Conservation (phyloP, 164 flowering plant genomes). For the Piper betle region DNA sequence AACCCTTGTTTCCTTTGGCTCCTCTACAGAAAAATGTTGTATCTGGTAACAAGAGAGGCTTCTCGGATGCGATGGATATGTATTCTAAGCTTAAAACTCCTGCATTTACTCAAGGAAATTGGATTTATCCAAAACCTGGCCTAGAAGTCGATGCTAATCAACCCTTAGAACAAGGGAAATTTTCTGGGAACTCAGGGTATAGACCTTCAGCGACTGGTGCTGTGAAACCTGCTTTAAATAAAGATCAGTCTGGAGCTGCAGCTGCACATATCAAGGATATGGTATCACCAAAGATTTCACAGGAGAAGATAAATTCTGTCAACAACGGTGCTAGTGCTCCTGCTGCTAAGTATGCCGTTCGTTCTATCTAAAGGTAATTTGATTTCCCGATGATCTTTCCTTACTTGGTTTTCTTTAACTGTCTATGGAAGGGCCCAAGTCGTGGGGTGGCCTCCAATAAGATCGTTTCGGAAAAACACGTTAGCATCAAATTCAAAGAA, state of each 20-base stretch:
- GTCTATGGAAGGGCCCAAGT: constrained; percentile 68
- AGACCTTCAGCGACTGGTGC: constrained; percentile 15
- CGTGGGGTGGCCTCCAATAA: constrained; percentile 96
- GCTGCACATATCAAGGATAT: constrained; percentile 28
- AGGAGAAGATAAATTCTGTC: constrained; percentile 26
- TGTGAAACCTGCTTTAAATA: constrained; percentile 15
- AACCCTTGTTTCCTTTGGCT: constrained; percentile 65
- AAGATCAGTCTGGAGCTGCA: constrained; percentile 26
- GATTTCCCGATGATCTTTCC: background rate
- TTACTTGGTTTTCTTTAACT: background rate
- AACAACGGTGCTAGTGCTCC: constrained; percentile 44
- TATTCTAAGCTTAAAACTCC: constrained; percentile 35
- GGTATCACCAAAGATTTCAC: constrained; percentile 27
- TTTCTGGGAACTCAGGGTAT: constrained; percentile 15
- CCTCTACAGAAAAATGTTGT: constrained; percentile 47
- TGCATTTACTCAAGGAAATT: constrained; percentile 32
- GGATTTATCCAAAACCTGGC: constrained; percentile 40
- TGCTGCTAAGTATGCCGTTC: constrained; percentile 63
- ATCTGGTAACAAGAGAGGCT: constrained; percentile 84
- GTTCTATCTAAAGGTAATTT: no score
- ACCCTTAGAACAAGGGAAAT: constrained; percentile 34
- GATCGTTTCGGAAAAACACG: constrained; percentile 75
- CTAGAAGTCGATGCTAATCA: constrained; percentile 26
- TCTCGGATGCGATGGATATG: constrained; percentile 63
- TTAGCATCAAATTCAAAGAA: constrained; percentile 66